phyloP scores from a whole-genome alignment of 2,329 filamentous ascomycete genomes.

The Aspergillus sp. region DNA sequence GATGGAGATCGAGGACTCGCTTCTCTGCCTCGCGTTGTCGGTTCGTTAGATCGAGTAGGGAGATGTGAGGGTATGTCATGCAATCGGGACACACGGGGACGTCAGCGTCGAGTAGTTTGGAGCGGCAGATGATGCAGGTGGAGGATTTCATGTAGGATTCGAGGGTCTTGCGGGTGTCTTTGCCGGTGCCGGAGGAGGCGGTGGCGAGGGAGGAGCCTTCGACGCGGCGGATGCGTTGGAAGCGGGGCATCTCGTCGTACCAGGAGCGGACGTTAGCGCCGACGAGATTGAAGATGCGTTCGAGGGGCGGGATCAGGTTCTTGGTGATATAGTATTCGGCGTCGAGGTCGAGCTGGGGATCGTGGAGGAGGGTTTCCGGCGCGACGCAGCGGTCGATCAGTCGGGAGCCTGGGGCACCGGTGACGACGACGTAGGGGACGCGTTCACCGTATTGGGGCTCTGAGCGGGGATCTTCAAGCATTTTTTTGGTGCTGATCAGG shows the following conservation, averaged over 20 bases:
- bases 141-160: slow-evolving; percentile 88
- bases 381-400: slow-evolving; percentile 88
- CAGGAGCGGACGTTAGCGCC: slow-evolving; percentile 86
- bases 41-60: slow-evolving; percentile 63
- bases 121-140: slow-evolving; percentile 73
- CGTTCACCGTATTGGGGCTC: slow-evolving; percentile 95
- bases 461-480: slow-evolving; percentile 80
- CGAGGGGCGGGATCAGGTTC: slow-evolving; percentile 90
- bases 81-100: slow-evolving; percentile 44
- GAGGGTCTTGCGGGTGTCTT: slow-evolving; percentile 67
- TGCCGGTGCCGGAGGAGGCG: slow-evolving; percentile 26
- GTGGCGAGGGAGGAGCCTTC: slow-evolving; percentile 33
- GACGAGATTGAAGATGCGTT: slow-evolving; percentile 94
- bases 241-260: slow-evolving; percentile 96
- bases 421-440: slow-evolving; percentile 89
- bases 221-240: slow-evolving; percentile 71
- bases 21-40: slow-evolving; percentile 64
- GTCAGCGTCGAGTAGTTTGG: slow-evolving; percentile 52
- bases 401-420: slow-evolving; percentile 79
- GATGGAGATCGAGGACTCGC: slow-evolving; percentile 62
- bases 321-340: slow-evolving; percentile 97
- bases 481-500: slow-evolving; percentile 78
- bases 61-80: slow-evolving; percentile 47
- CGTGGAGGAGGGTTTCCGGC: slow-evolving; percentile 76
- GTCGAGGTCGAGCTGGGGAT: slow-evolving; percentile 77